These are phyloP conservation scores for Globisporangium nagaii DNA, from an alignment of 352 stramenopile genomes.

Conservation along the genomic window DNA sequence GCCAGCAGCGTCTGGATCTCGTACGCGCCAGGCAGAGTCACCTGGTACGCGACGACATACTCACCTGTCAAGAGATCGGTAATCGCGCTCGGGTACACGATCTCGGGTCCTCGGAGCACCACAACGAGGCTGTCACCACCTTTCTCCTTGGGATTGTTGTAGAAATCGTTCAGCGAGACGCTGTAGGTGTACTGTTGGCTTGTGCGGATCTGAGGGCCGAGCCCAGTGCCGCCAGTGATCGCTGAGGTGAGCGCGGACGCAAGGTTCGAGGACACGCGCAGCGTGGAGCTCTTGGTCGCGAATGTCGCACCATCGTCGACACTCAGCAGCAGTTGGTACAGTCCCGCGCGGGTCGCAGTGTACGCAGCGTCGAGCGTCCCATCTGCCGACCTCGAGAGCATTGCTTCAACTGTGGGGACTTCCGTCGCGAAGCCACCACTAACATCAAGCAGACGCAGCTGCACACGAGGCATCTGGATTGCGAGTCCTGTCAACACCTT, in stretches of 20 bases:
- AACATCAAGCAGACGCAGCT: slow-evolving; percentile 3
- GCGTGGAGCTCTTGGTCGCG: slow-evolving; percentile 17
- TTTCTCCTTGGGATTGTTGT: slow-evolving; percentile 30
- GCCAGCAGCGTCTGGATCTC: slow-evolving; percentile 43
- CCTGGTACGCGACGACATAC: slow-evolving; percentile 35
- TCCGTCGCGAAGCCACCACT: slow-evolving; percentile 8
- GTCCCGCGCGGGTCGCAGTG: slow-evolving; percentile 19
- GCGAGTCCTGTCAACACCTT: not conserved
- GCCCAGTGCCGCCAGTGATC: slow-evolving; percentile 17
- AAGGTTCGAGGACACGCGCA: slow-evolving; percentile 24
- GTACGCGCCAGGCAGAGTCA: slow-evolving; percentile 26
- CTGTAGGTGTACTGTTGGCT: slow-evolving; percentile 21
- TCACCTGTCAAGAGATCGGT: slow-evolving; percentile 30
- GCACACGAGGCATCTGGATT: slow-evolving; percentile 3
- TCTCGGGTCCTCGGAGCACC: slow-evolving; percentile 23
- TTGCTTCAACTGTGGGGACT: not conserved
- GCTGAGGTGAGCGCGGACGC: slow-evolving; percentile 28
- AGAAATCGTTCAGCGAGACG: slow-evolving; percentile 34
- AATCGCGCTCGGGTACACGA: slow-evolving; percentile 17
- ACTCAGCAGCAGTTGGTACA: slow-evolving; percentile 32
- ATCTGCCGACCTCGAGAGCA: slow-evolving; percentile 1
- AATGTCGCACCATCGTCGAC: slow-evolving; percentile 22
- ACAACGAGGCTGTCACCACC: slow-evolving; percentile 35
- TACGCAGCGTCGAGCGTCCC: slow-evolving; percentile 21
- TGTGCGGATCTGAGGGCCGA: slow-evolving; percentile 23